A percentile compares a stretch with the other conserved stretches of the same genome.
These are phyloP conservation scores for Passiflora organensis DNA, from an alignment of 345 rosid species.

Conservation along the genomic window DNA sequence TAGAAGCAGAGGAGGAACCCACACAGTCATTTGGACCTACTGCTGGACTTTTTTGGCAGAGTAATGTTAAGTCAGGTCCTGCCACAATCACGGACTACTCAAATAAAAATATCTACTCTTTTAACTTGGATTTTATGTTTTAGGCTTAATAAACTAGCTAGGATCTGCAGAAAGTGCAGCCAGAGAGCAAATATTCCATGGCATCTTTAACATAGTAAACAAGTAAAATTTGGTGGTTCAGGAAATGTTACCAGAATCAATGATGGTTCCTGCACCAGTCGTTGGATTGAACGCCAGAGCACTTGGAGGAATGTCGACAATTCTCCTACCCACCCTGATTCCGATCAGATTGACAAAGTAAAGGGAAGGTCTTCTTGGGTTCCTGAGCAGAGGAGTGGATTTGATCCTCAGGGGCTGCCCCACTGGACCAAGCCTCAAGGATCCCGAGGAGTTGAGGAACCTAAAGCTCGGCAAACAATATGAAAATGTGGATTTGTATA, in stretches of 20 bases:
- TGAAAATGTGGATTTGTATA: conserved; percentile 75
- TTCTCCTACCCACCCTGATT: conserved; percentile 62
- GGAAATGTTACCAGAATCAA: conserved; percentile 97
- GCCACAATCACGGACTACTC: too few species aligned
- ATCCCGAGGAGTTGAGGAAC: conserved; percentile 73
- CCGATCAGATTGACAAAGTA: conserved; percentile 75
- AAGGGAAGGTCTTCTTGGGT: conserved; percentile 76
- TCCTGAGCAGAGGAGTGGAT: conserved; percentile 72
- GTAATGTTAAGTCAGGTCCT: too few species aligned
- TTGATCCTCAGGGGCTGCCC: conserved; percentile 72
- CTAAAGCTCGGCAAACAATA: conserved; percentile 84
- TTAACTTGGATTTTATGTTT: too few species aligned
- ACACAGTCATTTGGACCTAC: too few species aligned
- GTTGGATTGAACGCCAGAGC: conserved; percentile 68
- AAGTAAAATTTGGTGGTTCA: too few species aligned
- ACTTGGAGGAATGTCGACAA: conserved; percentile 60
- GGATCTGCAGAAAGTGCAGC: too few species aligned
- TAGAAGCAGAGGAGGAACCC: too few species aligned
- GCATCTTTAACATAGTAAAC: too few species aligned
- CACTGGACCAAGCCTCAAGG: conserved; percentile 72
- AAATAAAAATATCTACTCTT: too few species aligned
- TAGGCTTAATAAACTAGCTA: too few species aligned
- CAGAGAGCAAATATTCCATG: too few species aligned
- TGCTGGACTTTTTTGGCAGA: too few species aligned
- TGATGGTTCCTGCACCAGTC: conserved; percentile 82